Evolutionary conservation across 192 early-diverging fungal genomes (phyloP).

Genomic region (Coemansia sp.): DNA sequence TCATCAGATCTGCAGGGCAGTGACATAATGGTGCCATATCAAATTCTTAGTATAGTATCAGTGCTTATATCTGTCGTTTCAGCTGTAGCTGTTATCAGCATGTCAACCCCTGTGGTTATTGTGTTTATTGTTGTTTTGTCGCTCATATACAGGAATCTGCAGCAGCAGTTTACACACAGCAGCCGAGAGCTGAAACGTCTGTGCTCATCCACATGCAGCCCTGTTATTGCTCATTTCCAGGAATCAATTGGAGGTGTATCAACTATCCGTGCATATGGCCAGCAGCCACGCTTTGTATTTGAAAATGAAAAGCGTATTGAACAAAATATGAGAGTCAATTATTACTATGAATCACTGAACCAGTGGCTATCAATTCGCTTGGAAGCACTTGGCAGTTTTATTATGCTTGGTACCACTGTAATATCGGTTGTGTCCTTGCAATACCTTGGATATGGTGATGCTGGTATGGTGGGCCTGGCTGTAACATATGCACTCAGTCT

Average conservation of each 20-base stretch:
- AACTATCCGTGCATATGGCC: conserved; percentile 3
- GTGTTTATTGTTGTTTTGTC: neutral
- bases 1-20: neutral
- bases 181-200: neutral
- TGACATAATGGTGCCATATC: neutral
- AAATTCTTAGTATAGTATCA: neutral
- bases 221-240: conserved; percentile 1
- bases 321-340: neutral
- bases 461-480: conserved; percentile 1
- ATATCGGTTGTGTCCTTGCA: neutral
- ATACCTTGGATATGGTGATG: neutral
- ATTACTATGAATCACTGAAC: neutral
- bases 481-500: neutral
- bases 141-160: neutral
- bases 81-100: neutral
- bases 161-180: neutral
- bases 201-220: neutral
- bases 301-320: neutral
- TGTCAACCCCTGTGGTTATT: neutral
- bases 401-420: neutral
- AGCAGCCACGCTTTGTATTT: conserved; percentile 3
- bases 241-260: neutral
- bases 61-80: too few relatives aligned
- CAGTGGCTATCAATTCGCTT: conserved; percentile 1
- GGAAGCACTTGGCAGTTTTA: neutral